A percentile compares a stretch with the other conserved stretches of the same genome.
These are phyloP conservation scores for Daedaleopsis sinensis DNA, from an alignment of 768 basidiomycete species.

Conservation along the genomic window DNA sequence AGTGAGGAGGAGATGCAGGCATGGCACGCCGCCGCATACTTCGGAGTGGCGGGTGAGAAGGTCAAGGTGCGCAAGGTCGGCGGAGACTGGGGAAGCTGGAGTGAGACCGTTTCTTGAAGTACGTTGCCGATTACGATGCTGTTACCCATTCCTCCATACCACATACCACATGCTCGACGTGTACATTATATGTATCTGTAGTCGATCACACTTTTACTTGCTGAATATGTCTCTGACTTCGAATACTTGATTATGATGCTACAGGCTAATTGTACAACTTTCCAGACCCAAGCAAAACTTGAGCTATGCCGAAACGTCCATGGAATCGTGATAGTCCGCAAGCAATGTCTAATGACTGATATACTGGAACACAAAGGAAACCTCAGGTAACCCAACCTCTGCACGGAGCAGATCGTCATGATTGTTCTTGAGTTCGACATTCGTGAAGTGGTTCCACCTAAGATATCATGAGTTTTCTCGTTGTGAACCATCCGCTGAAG, in stretches of 20 bases:
- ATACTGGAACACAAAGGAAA: constrained; percentile 97
- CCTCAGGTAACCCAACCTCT: constrained; percentile 79
- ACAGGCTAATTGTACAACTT: neutral
- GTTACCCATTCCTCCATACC: neutral
- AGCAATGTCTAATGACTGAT: constrained; percentile 72
- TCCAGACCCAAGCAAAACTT: neutral
- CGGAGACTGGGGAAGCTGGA: constrained; percentile 77
- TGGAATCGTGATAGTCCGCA: neutral
- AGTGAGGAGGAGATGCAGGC: constrained; percentile 75
- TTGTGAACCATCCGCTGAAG: neutral
- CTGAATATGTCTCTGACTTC: neutral
- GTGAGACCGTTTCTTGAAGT: constrained; percentile 55
- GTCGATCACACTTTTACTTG: constrained; percentile 17
- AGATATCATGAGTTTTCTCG: neutral
- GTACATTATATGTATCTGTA: constrained; percentile 29
- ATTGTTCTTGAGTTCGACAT: constrained; percentile 82
- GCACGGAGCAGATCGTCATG: constrained; percentile 95
- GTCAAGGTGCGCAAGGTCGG: constrained; percentile 70
- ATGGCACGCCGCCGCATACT: constrained; percentile 83
- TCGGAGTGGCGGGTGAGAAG: constrained; percentile 77
- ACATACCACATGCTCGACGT: constrained; percentile 13
- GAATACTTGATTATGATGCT: neutral
- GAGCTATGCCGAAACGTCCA: neutral
- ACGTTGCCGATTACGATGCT: neutral
- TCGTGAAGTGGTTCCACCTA: constrained; percentile 98